Base-by-base conservation (phyloP, 2,329 filamentous ascomycete genomes). In the Nannizziopsis barbatae region DNA sequence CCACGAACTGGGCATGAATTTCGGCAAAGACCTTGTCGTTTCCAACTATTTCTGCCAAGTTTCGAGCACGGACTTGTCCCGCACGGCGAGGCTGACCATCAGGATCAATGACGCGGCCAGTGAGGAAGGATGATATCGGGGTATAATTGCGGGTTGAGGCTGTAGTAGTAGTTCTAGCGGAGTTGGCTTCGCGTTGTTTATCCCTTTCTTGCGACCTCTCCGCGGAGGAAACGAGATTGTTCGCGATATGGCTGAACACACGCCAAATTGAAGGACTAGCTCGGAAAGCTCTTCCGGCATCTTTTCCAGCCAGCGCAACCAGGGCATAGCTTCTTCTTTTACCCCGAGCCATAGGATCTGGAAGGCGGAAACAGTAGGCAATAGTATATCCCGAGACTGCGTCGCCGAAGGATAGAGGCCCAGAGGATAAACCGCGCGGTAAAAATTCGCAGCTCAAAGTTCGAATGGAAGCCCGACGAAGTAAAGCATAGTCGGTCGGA, bases 1-100 rank as follows among this genome's bases (percentile, higher is more conserved):
- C 66, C 14, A 72, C 69, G 58, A 79, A 79, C 47, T 73, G 65
- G 30, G 69, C 70, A 58, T 79, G 76, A 7, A 79, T 60, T 53
- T 77, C 72, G 9, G 76, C 71, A 55, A 79, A 79, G 54, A 79
- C 74, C 60, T 73, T 71, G 50, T 76, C 74, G 49, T 76, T 73
- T 33, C 75, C 76, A 5, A 77, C 73, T 43, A 79, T 77, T 57
- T 79, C 76, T 11, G 72, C 70, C n/a, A 79, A 62, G 47, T 73
- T 75, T 52, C 76, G 71, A 17, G 75, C 74, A 42, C 72, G 71
- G 56, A 75, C 72, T 48, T 75, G 73, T 42, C 73, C 73, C 4
- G 67, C 68, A 7, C 74, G 65, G 40, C 75, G 70, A 35, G 72
- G 69, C 50, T 74, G 74, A 5, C 76, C 75, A 55, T 76, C 73